Evolutionary conservation across 1,139 yeast genomes (phyloP).

Genomic region (Wickerhamomyces sp.): DNA sequence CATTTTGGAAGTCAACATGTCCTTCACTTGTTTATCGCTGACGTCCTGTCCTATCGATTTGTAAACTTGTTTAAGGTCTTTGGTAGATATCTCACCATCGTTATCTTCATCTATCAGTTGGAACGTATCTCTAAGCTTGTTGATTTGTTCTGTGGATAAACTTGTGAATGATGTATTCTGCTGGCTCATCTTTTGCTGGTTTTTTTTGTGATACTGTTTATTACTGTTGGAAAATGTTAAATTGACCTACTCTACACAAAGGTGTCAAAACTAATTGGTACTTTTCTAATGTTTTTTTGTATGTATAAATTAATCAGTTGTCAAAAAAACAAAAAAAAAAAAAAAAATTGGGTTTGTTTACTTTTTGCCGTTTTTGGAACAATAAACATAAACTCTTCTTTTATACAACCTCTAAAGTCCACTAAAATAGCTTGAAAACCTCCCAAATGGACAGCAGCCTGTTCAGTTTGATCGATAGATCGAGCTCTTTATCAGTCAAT

Average conservation of each 20-base stretch:
- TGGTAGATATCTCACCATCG: conserved; percentile 57
- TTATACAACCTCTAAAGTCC: not conserved
- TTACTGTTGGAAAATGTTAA: too few relatives aligned
- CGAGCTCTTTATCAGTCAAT: conserved; percentile 53
- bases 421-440: conserved; percentile 34
- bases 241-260: too few relatives aligned
- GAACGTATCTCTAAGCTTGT: conserved; percentile 46
- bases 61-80: conserved; percentile 56
- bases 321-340: too few relatives aligned
- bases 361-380: conserved; percentile 3
- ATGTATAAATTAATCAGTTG: not conserved
- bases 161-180: conserved; percentile 7
- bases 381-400: not conserved
- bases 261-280: too few relatives aligned
- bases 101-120: conserved; percentile 79
- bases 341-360: too few relatives aligned
- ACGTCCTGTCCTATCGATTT: conserved; percentile 43
- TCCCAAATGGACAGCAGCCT: conserved; percentile 53
- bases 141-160: conserved; percentile 29
- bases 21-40: conserved; percentile 35
- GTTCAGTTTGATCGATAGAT: conserved; percentile 46
- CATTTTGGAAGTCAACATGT: conserved; percentile 50
- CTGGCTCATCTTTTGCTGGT: not conserved
- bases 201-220: not conserved
- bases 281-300: too few relatives aligned